Percentiles rank a stretch among this genome's conserved stretches.
These are phyloP conservation scores for Suhomyces wounanorum DNA, from an alignment of 1,139 yeast genomes.

Conservation along the genomic window DNA sequence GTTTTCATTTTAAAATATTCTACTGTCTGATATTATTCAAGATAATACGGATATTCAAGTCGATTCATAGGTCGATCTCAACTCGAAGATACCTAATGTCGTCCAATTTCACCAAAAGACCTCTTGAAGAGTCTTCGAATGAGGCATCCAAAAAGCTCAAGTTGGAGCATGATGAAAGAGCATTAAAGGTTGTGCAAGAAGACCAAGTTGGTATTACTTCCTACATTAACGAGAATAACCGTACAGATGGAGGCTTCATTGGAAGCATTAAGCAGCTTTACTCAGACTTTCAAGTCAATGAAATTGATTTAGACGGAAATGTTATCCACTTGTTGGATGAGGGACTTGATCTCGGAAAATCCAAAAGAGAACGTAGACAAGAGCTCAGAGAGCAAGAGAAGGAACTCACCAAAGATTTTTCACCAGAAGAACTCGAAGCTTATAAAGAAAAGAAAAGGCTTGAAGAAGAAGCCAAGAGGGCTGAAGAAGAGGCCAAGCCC, in stretches of 20 bases:
- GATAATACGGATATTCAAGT: background rate
- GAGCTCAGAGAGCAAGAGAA: constrained; percentile 48
- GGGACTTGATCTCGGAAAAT: constrained; percentile 59
- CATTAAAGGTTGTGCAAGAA: constrained; percentile 47
- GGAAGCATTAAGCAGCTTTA: constrained; percentile 87
- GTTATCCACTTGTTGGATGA: constrained; percentile 77
- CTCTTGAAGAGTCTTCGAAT: constrained; percentile 8
- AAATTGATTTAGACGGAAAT: constrained; percentile 65
- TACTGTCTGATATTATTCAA: constrained; percentile 5
- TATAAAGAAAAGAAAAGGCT: constrained; percentile 31
- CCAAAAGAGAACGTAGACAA: constrained; percentile 52
- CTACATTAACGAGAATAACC: constrained; percentile 49
- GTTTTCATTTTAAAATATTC: constrained; percentile 4
- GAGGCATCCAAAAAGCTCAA: constrained; percentile 16
- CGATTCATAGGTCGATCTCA: background rate
- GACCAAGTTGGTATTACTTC: constrained; percentile 83
- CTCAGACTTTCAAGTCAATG: constrained; percentile 94
- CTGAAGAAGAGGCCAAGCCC: constrained; percentile 29
- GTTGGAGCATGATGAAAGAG: constrained; percentile 13
- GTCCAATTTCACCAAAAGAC: constrained; percentile 10
- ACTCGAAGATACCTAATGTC: constrained; percentile 2
- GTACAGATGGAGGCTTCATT: constrained; percentile 59
- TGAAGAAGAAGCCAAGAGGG: constrained; percentile 26
- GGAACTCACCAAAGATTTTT: constrained; percentile 37
- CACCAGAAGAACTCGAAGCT: constrained; percentile 37